These are phyloP conservation scores for Parastagonospora nodorum DNA, from an alignment of 2,329 filamentous ascomycete genomes.

Conservation along the genomic window DNA sequence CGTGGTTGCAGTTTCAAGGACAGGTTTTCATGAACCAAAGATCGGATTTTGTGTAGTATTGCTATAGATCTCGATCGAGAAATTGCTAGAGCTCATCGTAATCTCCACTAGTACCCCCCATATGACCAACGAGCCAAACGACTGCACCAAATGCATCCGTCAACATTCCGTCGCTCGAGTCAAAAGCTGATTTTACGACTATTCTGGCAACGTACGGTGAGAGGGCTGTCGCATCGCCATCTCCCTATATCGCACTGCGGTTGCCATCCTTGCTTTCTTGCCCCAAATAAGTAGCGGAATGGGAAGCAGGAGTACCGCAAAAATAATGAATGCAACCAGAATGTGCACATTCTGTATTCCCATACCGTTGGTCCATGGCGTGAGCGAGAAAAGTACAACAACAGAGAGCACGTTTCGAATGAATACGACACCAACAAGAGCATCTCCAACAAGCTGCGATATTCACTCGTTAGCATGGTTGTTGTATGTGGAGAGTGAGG, in stretches of 20 bases:
- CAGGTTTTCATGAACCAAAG: too few species aligned
- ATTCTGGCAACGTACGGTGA: conserved; percentile 8
- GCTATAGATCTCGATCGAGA: too few species aligned
- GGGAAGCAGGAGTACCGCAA: conserved; percentile 34
- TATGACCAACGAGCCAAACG: too few species aligned
- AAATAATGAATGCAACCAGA: conserved; percentile 44
- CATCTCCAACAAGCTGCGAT: conserved; percentile 51
- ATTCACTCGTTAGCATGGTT: not conserved
- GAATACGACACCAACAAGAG: conserved; percentile 53
- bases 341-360: conserved; percentile 51
- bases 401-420: conserved; percentile 52
- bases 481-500: not conserved
- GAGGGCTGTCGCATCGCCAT: conserved; percentile 17
- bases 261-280: conserved; percentile 15
- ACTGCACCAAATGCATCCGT: too few species aligned
- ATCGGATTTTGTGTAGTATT: too few species aligned
- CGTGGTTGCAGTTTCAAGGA: too few species aligned
- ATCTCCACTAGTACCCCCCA: too few species aligned
- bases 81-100: too few species aligned
- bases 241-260: conserved; percentile 10
- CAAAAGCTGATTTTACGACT: not conserved
- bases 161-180: too few species aligned
- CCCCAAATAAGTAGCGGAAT: conserved; percentile 18
- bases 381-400: conserved; percentile 54
- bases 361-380: conserved; percentile 48